Conservation (phyloP, 2,329 filamentous ascomycete genomes). For the Trichoderma sp. region DNA sequence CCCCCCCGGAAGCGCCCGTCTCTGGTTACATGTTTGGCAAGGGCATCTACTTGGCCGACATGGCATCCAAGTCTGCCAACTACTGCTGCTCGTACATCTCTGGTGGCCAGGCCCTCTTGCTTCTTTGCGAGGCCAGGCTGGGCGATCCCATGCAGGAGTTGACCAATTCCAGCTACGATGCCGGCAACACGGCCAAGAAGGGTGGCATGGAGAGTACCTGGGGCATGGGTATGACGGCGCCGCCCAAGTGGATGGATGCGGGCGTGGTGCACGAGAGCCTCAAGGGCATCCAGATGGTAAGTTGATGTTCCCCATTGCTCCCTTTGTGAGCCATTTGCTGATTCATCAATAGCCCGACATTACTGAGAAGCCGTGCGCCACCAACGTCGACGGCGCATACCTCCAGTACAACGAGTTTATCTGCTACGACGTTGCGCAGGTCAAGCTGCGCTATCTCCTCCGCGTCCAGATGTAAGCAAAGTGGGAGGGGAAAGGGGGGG, state of each 20-base stretch:
- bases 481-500: too few species aligned
- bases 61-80: constrained; percentile 77
- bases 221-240: constrained; percentile 67
- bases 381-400: constrained; percentile 46
- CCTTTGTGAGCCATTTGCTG: background rate
- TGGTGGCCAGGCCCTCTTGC: constrained; percentile 70
- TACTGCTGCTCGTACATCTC: constrained; percentile 69
- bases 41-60: constrained; percentile 85
- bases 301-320: constrained; percentile 31
- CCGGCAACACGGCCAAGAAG: constrained; percentile 62
- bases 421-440: constrained; percentile 67
- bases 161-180: constrained; percentile 57
- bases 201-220: constrained; percentile 67
- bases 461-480: constrained; percentile 53
- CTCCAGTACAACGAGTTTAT: constrained; percentile 76
- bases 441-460: constrained; percentile 70
- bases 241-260: constrained; percentile 75
- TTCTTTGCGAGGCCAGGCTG: constrained; percentile 79
- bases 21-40: constrained; percentile 89
- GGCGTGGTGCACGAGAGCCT: constrained; percentile 63
- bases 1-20: constrained; percentile 78
- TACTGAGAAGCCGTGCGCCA: constrained; percentile 48
- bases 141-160: constrained; percentile 73
- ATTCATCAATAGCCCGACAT: constrained; percentile 50
- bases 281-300: constrained; percentile 69